Evolutionary conservation across 2,329 filamentous ascomycete species (phyloP), one percentile per base, ranked within the genome.

Genomic region (Cordyceps militaris): DNA sequence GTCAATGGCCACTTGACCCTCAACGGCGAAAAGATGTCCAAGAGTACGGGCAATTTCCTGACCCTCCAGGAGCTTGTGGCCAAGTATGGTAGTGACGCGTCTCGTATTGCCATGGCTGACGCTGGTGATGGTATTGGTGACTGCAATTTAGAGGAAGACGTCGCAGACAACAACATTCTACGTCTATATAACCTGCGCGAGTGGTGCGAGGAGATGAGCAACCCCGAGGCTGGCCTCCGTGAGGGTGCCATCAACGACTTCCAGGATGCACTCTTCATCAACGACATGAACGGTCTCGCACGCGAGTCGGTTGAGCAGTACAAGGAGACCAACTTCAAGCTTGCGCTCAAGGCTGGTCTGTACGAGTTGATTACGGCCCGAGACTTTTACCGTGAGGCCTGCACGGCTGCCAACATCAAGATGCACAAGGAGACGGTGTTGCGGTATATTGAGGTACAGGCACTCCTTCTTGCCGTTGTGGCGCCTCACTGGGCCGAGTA

Each of bases 11-110:
- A 97, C 74, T 76, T 97, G 67, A 84, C 96, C 72, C 80, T 99
- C 63, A 99, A 99, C 71, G 93, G 93, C 51, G 90, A 96, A 71
- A 99, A 99, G 82, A 99, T 99, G 94, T 88, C 86, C 71, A 99
- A 99, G 79, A 93, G 88, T 56, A 97, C 92, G 0, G 94, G 94
- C 61, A 99, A 97, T 76, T 99, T 99, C 79, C 80, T 99, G 71
- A 97, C 94, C 11, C 79, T 97, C 54, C 82, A 86, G 56, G 89
- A 97, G 61, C 82, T 92, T 30, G 87, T 93, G 14, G 82, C 86
- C 65, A 99, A 99, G 73, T 99, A 94, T 66, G 94, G 94, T 67
- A 93, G 94, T 9, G 94, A 97, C 71, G 94, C 94, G 14, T 88
- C 88, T 44, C 84, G 93, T 69, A 88, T 97, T 66, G 91, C 92